Percentiles rank a stretch among this genome's conserved stretches.
phyloP scores from a whole-genome alignment of 1,284 basidiomycete genomes.

The Sporisorium graminicola region DNA sequence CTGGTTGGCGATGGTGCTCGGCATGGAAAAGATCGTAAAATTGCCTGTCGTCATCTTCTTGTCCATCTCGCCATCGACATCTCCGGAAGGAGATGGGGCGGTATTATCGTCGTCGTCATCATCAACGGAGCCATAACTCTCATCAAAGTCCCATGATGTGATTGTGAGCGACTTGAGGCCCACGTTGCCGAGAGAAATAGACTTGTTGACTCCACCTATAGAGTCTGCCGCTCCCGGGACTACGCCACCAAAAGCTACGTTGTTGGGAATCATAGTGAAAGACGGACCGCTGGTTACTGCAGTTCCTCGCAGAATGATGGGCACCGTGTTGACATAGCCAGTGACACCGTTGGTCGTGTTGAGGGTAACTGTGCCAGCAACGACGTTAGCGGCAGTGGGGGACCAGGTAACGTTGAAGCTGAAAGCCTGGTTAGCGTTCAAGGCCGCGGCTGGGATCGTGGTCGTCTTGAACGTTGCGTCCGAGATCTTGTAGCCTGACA shows the following conservation, averaged over 20 bases:
- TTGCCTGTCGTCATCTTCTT: slow-evolving; percentile 22
- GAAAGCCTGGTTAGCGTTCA: slow-evolving; percentile 5
- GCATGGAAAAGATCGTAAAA: slow-evolving; percentile 24
- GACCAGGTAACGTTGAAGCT: too few species aligned
- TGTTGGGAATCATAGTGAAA: slow-evolving; percentile 18
- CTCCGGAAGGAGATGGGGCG: slow-evolving; percentile 4
- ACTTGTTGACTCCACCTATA: slow-evolving; percentile 16
- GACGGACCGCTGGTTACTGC: slow-evolving; percentile 4
- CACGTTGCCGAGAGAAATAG: slow-evolving; percentile 14
- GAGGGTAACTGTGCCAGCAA: too few species aligned
- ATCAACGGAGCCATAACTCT: slow-evolving; percentile 11
- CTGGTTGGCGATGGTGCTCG: slow-evolving; percentile 13
- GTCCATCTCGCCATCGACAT: slow-evolving; percentile 7
- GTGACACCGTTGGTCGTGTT: too few species aligned
- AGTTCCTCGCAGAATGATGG: slow-evolving; percentile 14
- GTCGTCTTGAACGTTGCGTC: slow-evolving; percentile 5
- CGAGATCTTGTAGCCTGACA: background rate
- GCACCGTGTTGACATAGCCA: slow-evolving; percentile 14
- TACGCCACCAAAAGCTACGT: slow-evolving; percentile 22
- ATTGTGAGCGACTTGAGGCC: slow-evolving; percentile 9
- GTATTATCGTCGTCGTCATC: slow-evolving; percentile 16
- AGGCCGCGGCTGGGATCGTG: slow-evolving; percentile 2
- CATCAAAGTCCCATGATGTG: slow-evolving; percentile 15
- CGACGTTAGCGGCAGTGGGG: too few species aligned
- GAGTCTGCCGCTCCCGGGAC: slow-evolving; percentile 19